Evolutionary conservation across 371 early-diverging fungal species (phyloP).

Genomic region (Lichtheimia hyalospora): DNA sequence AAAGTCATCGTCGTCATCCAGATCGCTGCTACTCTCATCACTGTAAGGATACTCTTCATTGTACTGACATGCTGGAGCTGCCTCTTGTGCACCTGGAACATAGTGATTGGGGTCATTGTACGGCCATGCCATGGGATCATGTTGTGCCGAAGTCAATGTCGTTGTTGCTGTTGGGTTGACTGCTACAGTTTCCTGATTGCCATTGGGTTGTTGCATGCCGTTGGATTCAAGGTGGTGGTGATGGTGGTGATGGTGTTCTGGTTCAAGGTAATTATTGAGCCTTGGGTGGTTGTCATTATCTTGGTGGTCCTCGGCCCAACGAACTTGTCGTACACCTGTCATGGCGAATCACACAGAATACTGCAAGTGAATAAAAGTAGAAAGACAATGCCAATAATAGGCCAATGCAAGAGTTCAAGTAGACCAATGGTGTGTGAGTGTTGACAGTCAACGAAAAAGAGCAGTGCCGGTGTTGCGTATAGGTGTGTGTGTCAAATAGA

Average conservation of each 20-base stretch:
- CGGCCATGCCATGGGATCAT: conserved; percentile 20
- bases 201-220: conserved; percentile 1
- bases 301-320: conserved; percentile 27
- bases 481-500: too few species aligned
- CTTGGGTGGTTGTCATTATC: conserved; percentile 11
- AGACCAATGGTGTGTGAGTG: too few species aligned
- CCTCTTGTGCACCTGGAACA: conserved; percentile 18
- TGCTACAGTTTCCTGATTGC: background rate
- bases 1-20: conserved; percentile 34
- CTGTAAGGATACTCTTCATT: conserved; percentile 13
- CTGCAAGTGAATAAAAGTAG: too few species aligned
- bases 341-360: conserved; percentile 8
- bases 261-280: background rate
- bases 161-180: background rate
- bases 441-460: too few species aligned
- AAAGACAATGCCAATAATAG: too few species aligned
- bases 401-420: too few species aligned
- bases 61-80: background rate
- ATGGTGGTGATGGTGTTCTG: background rate
- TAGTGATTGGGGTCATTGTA: conserved; percentile 15
- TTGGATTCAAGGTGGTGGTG: conserved; percentile 1
- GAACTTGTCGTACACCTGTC: conserved; percentile 29
- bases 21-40: conserved; percentile 30
- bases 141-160: conserved; percentile 21
- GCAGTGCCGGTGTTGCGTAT: too few species aligned